phyloP scores from a whole-genome alignment of 495 filamentous ascomycete genomes.

The Penicillium manginii region DNA sequence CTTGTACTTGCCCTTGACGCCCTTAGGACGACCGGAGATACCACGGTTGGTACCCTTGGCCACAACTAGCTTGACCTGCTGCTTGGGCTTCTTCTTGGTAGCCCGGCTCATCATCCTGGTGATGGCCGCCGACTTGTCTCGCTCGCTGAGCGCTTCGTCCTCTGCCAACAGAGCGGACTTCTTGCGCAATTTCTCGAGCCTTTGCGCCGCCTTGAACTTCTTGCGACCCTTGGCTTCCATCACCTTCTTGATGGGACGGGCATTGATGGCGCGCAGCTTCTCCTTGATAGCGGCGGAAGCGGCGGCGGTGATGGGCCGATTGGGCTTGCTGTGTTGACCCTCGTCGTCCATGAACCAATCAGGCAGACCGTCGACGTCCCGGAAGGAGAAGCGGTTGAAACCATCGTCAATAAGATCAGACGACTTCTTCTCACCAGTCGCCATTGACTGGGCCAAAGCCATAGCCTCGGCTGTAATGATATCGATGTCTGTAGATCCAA shows the following conservation, averaged over 20 bases:
- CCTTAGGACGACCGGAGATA: slow-evolving; percentile 73
- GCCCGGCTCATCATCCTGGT: slow-evolving; percentile 79
- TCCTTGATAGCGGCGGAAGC: slow-evolving; percentile 94
- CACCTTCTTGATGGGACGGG: slow-evolving; percentile 98
- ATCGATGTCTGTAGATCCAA: slow-evolving; percentile 73
- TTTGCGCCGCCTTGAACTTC: slow-evolving; percentile 91
- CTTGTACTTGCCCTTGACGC: slow-evolving; percentile 98
- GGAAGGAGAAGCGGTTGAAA: slow-evolving; percentile 91
- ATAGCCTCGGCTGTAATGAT: slow-evolving; percentile 99
- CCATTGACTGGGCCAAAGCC: slow-evolving; percentile 93
- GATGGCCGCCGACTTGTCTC: slow-evolving; percentile 89
- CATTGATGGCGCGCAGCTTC: slow-evolving; percentile 91
- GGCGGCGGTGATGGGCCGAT: slow-evolving; percentile 86
- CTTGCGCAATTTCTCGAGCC: slow-evolving; percentile 90
- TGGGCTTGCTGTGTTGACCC: slow-evolving; percentile 74
- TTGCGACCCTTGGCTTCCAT: slow-evolving; percentile 93
- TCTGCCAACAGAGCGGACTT: slow-evolving; percentile 86
- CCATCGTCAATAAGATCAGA: slow-evolving; percentile 83
- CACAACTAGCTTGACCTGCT: slow-evolving; percentile 85
- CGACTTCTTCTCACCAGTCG: slow-evolving; percentile 77
- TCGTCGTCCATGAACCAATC: slow-evolving; percentile 99
- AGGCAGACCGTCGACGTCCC: slow-evolving; percentile 88
- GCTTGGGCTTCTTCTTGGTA: slow-evolving; percentile 81
- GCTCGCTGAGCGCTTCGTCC: slow-evolving; percentile 89
- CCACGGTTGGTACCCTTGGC: slow-evolving; percentile 85